phyloP scores from a whole-genome alignment of 169 alveolate genomes.

The Cryptosporidium tyzzeri region DNA sequence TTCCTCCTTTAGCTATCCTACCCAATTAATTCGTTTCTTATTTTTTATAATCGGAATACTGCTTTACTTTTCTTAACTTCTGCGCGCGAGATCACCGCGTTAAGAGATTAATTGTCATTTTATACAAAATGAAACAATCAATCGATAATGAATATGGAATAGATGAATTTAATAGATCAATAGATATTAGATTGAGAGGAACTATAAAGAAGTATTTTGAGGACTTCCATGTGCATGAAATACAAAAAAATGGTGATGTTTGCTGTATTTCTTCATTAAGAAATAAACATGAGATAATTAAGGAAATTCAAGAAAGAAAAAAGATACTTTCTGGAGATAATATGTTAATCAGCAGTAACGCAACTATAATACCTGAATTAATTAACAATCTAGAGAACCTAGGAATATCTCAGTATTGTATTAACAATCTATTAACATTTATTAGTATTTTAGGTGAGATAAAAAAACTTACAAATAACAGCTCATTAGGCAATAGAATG shows the following conservation, averaged over 20 bases:
- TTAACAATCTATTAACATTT: constrained; percentile 15
- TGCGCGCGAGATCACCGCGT: constrained; percentile 3
- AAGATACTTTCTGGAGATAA: constrained; percentile 49
- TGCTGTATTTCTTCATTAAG: constrained; percentile 72
- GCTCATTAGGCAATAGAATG: background rate
- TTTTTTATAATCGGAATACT: background rate
- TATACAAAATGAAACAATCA: background rate
- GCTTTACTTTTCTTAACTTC: background rate
- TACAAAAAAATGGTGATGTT: constrained; percentile 72
- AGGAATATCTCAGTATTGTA: constrained; percentile 11
- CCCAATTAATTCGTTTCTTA: background rate
- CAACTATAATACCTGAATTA: constrained; percentile 12
- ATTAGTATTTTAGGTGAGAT: constrained; percentile 41
- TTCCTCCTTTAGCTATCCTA: background rate
- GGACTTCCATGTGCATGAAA: constrained; percentile 82
- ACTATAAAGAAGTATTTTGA: constrained; percentile 78
- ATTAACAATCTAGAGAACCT: background rate
- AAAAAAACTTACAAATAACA: constrained; percentile 38
- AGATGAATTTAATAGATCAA: constrained; percentile 37
- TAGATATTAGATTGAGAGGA: constrained; percentile 43
- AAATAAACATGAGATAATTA: constrained; percentile 68
- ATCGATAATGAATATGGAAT: constrained; percentile 48
- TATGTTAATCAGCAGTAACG: background rate
- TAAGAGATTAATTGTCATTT: background rate
- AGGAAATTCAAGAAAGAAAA: constrained; percentile 35